Evolutionary conservation across 2,329 filamentous ascomycete genomes (phyloP), one percentile per base, ranked within the genome.

Genomic region (Microcera coccophila): DNA sequence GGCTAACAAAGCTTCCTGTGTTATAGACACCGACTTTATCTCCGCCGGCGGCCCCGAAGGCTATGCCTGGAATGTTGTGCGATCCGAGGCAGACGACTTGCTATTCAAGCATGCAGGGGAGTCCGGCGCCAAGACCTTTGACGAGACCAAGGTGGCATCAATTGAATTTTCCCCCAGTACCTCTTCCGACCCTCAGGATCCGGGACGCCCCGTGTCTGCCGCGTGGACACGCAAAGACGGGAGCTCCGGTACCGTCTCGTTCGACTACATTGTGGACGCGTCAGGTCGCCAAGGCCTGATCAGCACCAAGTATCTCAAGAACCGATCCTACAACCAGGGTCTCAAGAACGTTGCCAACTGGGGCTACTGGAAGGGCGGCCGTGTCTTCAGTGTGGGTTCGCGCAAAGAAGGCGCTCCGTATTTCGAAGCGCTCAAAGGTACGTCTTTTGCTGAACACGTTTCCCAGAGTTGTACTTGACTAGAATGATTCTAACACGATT

Each of bases 301-400:
- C 10, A 66, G 59, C 37, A 76, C 70, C 16, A 73, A 72, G 48
- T 75, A 76, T 48, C 42, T 71, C 18, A 74, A 73, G 57, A 73
- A 73, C 48, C 66, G 74, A 1, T 60, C 55, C 4, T 71, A 61
- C 49, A 78, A 76, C 51, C 47, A 70, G 29, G 67, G 62, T 1
- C 58, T 76, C 16, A 75, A 75, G 58, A 77, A 74, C 42, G 45
- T 74, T 9, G 73, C 74, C 5, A 69, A 48, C 38, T 77, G 73
- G 74, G 68, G 58, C 1, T 78, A 77, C 49, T 78, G 64, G 62
- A 64, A 66, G 38, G 61, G 58, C 7, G 59, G 54, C 5, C 57
- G 50, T 3, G 8, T 44, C 0, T 71, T 70, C 44, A 63, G 48
- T 4, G 12, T 38, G 3, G 70, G 68, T 3, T 69, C 66, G 0